Conservation (phyloP, 129 eudicot species). For the Silybum marianum region DNA sequence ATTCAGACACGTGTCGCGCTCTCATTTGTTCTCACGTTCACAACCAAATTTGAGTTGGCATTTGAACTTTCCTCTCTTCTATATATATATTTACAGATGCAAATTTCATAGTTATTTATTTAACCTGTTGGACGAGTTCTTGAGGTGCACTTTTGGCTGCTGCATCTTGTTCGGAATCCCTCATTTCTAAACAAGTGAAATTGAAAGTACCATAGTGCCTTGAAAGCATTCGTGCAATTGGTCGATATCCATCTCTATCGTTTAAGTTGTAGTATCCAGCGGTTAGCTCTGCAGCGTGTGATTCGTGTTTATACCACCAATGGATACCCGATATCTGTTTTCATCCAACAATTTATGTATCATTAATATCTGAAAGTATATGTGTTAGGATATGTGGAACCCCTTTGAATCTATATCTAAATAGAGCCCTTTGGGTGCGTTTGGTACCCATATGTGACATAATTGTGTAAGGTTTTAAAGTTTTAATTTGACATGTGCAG, state of each 20-base stretch:
- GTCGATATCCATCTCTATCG: conserved; percentile 81
- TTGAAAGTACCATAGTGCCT: conserved; percentile 67
- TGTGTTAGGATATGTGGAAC: neutral
- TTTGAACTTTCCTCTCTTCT: no score
- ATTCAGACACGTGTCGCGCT: no score
- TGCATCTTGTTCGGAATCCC: conserved; percentile 62
- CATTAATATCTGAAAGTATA: conserved; percentile 4
- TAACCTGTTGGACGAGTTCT: conserved; percentile 87
- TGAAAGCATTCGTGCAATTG: conserved; percentile 85
- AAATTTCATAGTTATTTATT: neutral
- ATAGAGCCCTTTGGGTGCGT: neutral
- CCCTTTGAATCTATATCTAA: neutral
- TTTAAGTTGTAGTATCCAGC: conserved; percentile 76
- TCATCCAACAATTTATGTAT: neutral
- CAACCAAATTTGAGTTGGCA: no score
- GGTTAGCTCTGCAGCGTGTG: conserved; percentile 84
- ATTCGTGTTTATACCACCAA: conserved; percentile 83
- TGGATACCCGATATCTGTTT: conserved; percentile 85
- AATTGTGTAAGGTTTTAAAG: neutral
- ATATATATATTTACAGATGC: neutral
- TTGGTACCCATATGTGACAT: no score
- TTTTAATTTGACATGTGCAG: neutral
- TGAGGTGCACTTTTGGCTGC: conserved; percentile 74
- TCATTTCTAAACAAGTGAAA: conserved; percentile 90
- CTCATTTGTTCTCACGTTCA: no score